Evolutionary conservation across 768 basidiomycete genomes (phyloP).

Genomic region (Scleroderma citrinum): DNA sequence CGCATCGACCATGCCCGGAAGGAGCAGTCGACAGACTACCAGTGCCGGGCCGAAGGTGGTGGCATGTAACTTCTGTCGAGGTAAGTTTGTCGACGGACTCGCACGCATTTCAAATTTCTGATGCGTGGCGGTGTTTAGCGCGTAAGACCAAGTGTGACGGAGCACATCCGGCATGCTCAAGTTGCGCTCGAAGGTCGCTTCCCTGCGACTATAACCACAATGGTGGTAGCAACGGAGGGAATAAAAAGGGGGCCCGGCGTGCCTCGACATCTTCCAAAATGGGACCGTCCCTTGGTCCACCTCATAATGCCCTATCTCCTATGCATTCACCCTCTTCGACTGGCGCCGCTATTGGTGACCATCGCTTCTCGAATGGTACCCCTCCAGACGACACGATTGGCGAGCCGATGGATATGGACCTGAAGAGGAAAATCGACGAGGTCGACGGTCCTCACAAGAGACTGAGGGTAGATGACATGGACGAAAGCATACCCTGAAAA

Average conservation of each 20-base stretch:
- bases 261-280: constrained; percentile 47
- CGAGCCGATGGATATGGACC: constrained; percentile 46
- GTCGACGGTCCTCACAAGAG: constrained; percentile 55
- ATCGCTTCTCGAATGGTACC: constrained; percentile 29
- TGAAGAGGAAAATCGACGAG: constrained; percentile 57
- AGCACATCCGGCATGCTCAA: constrained; percentile 77
- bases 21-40: constrained; percentile 49
- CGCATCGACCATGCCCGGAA: constrained; percentile 62
- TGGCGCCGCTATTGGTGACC: constrained; percentile 23
- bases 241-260: constrained; percentile 40
- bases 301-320: constrained; percentile 41
- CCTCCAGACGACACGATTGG: constrained; percentile 36
- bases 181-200: constrained; percentile 71
- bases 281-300: constrained; percentile 15
- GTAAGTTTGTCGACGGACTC: constrained; percentile 35
- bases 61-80: constrained; percentile 85
- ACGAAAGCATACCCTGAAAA: constrained; percentile 51
- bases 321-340: constrained; percentile 44
- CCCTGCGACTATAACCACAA: constrained; percentile 81
- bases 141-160: constrained; percentile 90
- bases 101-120: constrained; percentile 5
- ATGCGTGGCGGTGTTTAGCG: constrained; percentile 36
- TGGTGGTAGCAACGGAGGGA: constrained; percentile 23
- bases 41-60: constrained; percentile 81
- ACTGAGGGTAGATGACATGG: constrained; percentile 59